Evolutionary conservation across 73 alveolate species (phyloP).

Genomic region (Tetrahymena malaccensis): DNA sequence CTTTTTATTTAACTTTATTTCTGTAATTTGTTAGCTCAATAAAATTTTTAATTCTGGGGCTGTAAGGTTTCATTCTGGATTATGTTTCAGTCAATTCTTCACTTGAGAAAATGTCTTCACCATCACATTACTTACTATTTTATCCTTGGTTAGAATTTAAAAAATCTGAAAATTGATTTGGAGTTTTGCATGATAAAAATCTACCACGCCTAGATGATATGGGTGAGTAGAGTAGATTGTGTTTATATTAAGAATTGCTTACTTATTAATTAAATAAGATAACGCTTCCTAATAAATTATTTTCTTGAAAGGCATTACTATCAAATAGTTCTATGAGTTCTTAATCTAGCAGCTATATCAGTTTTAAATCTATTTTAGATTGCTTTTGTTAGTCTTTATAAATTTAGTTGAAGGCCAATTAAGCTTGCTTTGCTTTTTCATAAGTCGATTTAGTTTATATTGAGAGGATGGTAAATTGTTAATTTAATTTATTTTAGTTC

Average conservation of each 20-base stretch:
- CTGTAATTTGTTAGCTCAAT: background rate
- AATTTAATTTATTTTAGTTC: background rate
- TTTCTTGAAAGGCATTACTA: background rate
- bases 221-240: background rate
- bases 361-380: background rate
- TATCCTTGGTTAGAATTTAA: background rate
- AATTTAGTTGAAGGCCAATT: background rate
- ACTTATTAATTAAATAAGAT: background rate
- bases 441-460: background rate
- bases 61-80: background rate
- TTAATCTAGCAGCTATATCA: background rate
- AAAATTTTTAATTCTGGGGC: background rate
- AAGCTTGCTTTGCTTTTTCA: background rate
- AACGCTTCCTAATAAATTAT: background rate
- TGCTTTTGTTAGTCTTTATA: background rate
- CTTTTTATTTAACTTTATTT: background rate
- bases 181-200: background rate
- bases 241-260: background rate
- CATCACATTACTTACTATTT: background rate
- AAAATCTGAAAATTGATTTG: background rate
- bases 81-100: background rate
- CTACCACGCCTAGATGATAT: background rate
- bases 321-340: background rate
- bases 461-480: background rate
- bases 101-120: background rate